Conservation (phyloP, 257 asterid genomes). For the Fraxinus excelsior region DNA sequence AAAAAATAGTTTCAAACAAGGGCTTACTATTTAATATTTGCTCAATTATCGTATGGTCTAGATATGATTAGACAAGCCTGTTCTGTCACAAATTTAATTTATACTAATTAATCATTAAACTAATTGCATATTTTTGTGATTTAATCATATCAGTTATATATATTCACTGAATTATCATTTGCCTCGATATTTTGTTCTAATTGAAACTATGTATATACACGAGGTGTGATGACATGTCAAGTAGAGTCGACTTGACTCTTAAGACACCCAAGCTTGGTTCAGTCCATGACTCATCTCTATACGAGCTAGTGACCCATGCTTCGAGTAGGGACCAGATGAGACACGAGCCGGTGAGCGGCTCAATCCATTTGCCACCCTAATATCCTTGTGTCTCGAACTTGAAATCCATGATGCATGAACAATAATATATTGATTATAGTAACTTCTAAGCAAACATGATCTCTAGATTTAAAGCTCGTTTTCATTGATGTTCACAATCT, state of each 20-base stretch:
- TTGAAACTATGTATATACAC: background rate
- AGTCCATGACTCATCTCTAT: too few species aligned
- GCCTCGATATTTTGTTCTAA: background rate
- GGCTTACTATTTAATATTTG: too few species aligned
- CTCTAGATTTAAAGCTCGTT: background rate
- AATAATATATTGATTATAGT: background rate
- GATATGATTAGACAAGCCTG: background rate
- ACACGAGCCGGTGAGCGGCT: too few species aligned
- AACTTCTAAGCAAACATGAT: background rate
- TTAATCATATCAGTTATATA: background rate
- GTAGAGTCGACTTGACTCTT: too few species aligned
- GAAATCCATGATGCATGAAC: too few species aligned
- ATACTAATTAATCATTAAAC: background rate
- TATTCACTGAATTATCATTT: background rate
- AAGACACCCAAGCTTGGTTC: too few species aligned
- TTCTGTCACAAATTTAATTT: background rate
- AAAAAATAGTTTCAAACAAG: too few species aligned
- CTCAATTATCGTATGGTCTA: background rate
- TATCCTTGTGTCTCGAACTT: background rate
- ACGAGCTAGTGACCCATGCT: too few species aligned
- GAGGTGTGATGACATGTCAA: too few species aligned
- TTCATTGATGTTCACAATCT: too few species aligned
- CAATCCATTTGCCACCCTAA: too few species aligned
- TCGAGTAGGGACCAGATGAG: too few species aligned
- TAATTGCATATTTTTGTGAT: background rate